These are phyloP conservation scores for Aegilops tauschii DNA, from an alignment of 176 grass and related monocot species.

Conservation along the genomic window DNA sequence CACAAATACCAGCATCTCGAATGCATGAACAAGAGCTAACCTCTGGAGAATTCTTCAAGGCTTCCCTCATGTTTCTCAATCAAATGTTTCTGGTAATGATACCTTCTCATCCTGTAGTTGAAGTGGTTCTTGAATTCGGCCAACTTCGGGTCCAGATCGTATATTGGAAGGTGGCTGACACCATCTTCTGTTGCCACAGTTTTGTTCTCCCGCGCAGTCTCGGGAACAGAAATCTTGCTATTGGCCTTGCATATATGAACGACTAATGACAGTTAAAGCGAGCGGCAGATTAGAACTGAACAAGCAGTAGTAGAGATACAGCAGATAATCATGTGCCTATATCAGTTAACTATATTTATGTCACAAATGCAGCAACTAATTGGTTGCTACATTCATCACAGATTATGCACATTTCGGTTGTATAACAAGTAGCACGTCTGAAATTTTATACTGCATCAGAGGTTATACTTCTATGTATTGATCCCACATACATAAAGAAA, in stretches of 20 bases:
- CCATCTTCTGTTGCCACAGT: slow-evolving; percentile 41
- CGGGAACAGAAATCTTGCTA: slow-evolving; percentile 45
- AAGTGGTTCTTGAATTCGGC: slow-evolving; percentile 77
- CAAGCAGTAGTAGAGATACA: too few species aligned
- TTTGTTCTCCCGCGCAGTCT: slow-evolving; percentile 23
- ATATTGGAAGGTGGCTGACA: slow-evolving; percentile 52
- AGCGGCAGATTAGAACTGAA: too few species aligned
- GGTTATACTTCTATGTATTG: background rate
- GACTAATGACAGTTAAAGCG: too few species aligned
- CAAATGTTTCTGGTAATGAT: slow-evolving; percentile 53
- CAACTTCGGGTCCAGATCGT: slow-evolving; percentile 60
- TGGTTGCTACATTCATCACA: background rate
- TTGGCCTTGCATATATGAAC: slow-evolving; percentile 6
- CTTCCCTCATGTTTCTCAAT: slow-evolving; percentile 76
- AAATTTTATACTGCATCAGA: slow-evolving; percentile 26
- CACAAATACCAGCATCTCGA: background rate
- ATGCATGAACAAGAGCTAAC: slow-evolving; percentile 31
- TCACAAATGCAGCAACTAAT: background rate
- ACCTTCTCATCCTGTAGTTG: slow-evolving; percentile 62
- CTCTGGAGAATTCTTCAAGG: slow-evolving; percentile 77
- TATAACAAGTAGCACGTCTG: background rate
- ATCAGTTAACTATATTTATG: background rate
- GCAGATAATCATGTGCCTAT: background rate
- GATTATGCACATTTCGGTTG: background rate
- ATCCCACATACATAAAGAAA: background rate